Conservation (phyloP, 306 rosid species). For the Leucaena leucocephala region DNA sequence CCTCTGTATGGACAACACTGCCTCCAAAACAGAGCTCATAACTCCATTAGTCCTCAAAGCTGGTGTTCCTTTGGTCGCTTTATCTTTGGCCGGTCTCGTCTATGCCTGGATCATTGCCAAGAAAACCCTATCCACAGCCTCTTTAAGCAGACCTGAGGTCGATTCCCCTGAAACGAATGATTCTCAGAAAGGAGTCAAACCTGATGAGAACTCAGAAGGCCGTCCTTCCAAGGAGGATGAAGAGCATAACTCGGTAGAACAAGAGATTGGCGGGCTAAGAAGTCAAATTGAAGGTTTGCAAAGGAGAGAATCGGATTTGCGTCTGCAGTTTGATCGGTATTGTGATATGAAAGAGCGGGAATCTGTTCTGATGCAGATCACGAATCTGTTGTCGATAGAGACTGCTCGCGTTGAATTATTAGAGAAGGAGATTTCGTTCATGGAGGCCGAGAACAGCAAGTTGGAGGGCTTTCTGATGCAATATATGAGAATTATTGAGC, state of each 20-base stretch:
- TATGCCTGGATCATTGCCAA: slow-evolving; percentile 59
- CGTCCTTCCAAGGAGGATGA: slow-evolving; percentile 35
- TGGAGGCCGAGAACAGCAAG: slow-evolving; percentile 51
- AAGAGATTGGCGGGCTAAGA: slow-evolving; percentile 50
- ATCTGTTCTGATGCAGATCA: slow-evolving; percentile 47
- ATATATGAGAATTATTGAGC: slow-evolving; percentile 44
- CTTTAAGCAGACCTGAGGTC: slow-evolving; percentile 20
- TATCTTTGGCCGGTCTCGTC: slow-evolving; percentile 63
- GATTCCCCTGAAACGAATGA: slow-evolving; percentile 31
- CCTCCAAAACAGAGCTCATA: slow-evolving; percentile 44
- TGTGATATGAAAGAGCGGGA: slow-evolving; percentile 67
- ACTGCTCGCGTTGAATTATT: slow-evolving; percentile 54
- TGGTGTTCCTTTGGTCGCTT: slow-evolving; percentile 62
- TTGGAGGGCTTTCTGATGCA: slow-evolving; percentile 47
- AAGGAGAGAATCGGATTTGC: slow-evolving; percentile 54
- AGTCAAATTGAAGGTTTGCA: slow-evolving; percentile 52
- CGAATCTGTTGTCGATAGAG: slow-evolving; percentile 51
- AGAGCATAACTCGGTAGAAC: slow-evolving; percentile 36
- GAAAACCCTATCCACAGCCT: slow-evolving; percentile 36
- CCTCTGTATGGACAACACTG: slow-evolving; percentile 48
- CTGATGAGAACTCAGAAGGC: slow-evolving; percentile 41
- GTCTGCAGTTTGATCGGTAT: slow-evolving; percentile 50
- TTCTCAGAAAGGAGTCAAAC: slow-evolving; percentile 29
- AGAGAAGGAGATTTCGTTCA: slow-evolving; percentile 52
- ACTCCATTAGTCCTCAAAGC: slow-evolving; percentile 62